Evolutionary conservation across 257 asterid species (phyloP).

Genomic region (Solanum arcanum): DNA sequence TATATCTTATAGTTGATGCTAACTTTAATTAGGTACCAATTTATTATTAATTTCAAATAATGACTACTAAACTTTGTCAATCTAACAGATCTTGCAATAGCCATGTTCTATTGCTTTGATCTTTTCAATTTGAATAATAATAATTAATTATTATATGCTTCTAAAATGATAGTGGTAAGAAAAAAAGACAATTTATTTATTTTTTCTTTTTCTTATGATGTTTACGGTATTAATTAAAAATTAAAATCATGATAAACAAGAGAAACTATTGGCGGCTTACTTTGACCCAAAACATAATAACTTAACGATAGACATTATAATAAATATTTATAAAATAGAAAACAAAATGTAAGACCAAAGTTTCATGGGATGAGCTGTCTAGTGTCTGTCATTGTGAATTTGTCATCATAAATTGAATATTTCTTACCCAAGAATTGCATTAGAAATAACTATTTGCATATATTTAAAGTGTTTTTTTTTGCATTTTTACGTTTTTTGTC

Average conservation of each 20-base stretch:
- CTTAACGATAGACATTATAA: not conserved
- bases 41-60: not conserved
- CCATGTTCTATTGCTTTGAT: not conserved
- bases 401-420: not conserved
- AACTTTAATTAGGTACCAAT: not conserved
- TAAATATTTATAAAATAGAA: not conserved
- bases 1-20: not conserved
- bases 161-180: not conserved
- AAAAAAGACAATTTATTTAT: not conserved
- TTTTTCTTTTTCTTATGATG: not conserved
- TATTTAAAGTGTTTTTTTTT: not conserved
- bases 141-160: not conserved
- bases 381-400: not conserved
- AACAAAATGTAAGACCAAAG: not conserved
- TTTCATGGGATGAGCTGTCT: not conserved
- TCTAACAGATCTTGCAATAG: not conserved
- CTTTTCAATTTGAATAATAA: not conserved
- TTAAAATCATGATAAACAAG: not conserved
- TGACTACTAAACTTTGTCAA: not conserved
- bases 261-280: not conserved
- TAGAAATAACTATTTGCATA: not conserved
- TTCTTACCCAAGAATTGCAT: not conserved
- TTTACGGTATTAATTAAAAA: not conserved
- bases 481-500: not conserved
- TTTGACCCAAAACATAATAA: not conserved